Percentiles rank a stretch among this genome's conserved stretches.
Evolutionary conservation across 2,329 filamentous ascomycete genomes (phyloP).

Genomic region (Fusarium anthophilum): DNA sequence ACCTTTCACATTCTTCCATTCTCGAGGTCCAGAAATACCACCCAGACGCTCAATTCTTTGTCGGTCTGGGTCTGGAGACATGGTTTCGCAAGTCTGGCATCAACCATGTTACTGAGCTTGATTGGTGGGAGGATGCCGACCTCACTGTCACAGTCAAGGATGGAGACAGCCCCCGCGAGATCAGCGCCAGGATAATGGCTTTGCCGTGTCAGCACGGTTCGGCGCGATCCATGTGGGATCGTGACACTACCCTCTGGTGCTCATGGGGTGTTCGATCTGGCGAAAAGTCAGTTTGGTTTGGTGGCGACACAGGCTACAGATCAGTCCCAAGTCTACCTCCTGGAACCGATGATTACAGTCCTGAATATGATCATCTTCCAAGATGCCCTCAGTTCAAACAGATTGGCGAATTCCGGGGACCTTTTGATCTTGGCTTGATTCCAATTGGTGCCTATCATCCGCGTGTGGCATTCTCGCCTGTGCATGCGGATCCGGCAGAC

Average conservation of each 20-base stretch:
- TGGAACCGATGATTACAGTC: conserved; percentile 74
- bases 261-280: conserved; percentile 83
- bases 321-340: conserved; percentile 72
- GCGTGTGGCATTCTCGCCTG: conserved; percentile 75
- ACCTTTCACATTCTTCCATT: conserved; percentile 81
- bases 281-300: conserved; percentile 85
- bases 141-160: conserved; percentile 63
- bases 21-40: conserved; percentile 74
- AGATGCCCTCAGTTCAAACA: conserved; percentile 85
- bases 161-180: conserved; percentile 50
- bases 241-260: conserved; percentile 82
- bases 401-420: conserved; percentile 81
- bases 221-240: conserved; percentile 74
- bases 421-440: conserved; percentile 91
- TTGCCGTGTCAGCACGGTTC: conserved; percentile 83
- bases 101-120: conserved; percentile 82
- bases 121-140: conserved; percentile 92
- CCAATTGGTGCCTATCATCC: conserved; percentile 92
- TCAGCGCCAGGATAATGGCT: conserved; percentile 80
- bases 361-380: conserved; percentile 73
- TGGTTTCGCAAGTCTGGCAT: conserved; percentile 83
- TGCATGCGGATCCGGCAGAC: conserved; percentile 90
- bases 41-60: conserved; percentile 87
- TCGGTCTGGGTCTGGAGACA: conserved; percentile 80
- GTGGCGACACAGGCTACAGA: conserved; percentile 90